Evolutionary conservation across 768 basidiomycete species (phyloP).

Genomic region (Glaciozyma martinii): DNA sequence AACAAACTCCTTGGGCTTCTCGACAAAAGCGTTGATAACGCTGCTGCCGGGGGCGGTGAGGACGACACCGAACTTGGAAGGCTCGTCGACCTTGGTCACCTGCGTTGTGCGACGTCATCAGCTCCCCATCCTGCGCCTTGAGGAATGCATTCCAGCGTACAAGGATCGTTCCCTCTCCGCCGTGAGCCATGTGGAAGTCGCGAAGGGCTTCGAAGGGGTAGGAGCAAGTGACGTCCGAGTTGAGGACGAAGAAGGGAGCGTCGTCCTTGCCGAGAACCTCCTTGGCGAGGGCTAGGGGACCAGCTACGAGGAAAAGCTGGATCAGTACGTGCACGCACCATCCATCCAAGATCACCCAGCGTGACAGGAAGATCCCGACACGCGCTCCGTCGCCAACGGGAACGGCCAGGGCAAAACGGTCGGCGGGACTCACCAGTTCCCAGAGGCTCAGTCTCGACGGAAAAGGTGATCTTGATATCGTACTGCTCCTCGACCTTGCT

Average conservation of each 20-base stretch:
- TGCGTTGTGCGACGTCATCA: constrained; percentile 2
- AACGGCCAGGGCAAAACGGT: not conserved
- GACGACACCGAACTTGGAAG: constrained; percentile 46
- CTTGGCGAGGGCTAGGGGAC: constrained; percentile 45
- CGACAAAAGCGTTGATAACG: constrained; percentile 47
- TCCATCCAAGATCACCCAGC: not conserved
- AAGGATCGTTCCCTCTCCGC: constrained; percentile 46
- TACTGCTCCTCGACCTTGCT: constrained; percentile 46
- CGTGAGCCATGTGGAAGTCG: constrained; percentile 46
- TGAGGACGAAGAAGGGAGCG: constrained; percentile 48
- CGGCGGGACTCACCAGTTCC: constrained; percentile 42
- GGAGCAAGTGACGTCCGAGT: constrained; percentile 47
- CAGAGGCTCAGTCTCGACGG: constrained; percentile 46
- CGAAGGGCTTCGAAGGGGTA: constrained; percentile 47
- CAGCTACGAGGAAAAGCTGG: constrained; percentile 35
- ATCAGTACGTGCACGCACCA: not conserved
- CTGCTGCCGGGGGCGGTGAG: constrained; percentile 43
- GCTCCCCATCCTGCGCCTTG: not conserved
- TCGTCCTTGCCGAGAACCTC: constrained; percentile 46
- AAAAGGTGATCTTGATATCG: constrained; percentile 45
- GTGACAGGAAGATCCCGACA: not conserved
- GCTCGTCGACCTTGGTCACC: constrained; percentile 47
- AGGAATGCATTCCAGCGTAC: constrained; percentile 25
- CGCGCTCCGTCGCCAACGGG: not conserved
- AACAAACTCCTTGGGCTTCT: constrained; percentile 47